Conservation (phyloP, 768 basidiomycete species). For the Pilatotrama ljubarskyi region DNA sequence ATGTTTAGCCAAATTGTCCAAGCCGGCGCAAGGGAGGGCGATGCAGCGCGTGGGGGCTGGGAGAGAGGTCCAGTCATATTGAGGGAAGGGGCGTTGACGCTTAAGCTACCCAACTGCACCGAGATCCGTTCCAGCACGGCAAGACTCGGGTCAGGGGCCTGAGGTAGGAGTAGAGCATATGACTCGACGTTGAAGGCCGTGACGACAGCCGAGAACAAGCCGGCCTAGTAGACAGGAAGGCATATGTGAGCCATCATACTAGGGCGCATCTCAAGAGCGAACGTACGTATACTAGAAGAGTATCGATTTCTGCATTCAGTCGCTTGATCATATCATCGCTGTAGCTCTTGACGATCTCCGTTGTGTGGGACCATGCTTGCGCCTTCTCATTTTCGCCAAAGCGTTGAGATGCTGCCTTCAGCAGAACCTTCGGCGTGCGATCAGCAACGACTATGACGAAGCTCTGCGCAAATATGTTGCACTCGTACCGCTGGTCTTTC, state of each 20-base stretch:
- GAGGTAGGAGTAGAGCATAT: neutral
- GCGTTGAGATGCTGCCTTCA: neutral
- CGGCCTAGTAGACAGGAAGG: neutral
- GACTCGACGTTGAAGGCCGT: constrained; percentile 4
- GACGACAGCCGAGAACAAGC: constrained; percentile 10
- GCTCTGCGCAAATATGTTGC: no score
- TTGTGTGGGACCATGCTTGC: neutral
- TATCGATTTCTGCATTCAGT: constrained; percentile 14
- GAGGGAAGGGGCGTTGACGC: neutral
- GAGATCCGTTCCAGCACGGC: neutral
- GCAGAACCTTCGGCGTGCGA: no score
- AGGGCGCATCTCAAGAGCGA: neutral
- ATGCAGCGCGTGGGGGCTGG: neutral
- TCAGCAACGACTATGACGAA: no score
- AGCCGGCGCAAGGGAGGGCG: neutral
- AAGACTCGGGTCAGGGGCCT: neutral
- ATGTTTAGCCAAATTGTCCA: constrained; percentile 23
- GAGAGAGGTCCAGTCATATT: neutral
- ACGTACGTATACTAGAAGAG: constrained; percentile 12
- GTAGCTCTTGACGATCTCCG: neutral
- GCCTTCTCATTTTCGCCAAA: neutral
- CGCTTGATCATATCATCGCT: neutral
- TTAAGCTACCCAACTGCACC: neutral
- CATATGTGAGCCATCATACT: no score
- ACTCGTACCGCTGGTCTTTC: no score